Conservation (phyloP, 768 basidiomycete species). For the Boletus tylopilopsis region DNA sequence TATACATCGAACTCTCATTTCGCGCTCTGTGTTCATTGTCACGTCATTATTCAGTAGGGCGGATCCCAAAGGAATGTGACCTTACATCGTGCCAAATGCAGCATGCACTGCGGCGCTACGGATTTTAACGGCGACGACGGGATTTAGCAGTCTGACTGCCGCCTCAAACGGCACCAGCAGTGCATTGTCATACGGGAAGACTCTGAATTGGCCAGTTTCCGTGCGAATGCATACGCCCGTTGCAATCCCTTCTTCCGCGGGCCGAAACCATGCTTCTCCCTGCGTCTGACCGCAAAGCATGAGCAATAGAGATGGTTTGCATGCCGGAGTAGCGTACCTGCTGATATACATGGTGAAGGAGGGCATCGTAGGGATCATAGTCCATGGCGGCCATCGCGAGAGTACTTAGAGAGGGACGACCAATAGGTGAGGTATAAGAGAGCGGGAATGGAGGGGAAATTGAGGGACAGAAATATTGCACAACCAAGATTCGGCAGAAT, state of each 20-base stretch:
- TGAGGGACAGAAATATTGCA: background rate
- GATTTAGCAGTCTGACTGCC: conserved; percentile 70
- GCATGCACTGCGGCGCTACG: conserved; percentile 80
- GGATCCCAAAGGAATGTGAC: conserved; percentile 4
- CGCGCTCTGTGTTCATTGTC: conserved; percentile 38
- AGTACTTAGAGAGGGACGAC: background rate
- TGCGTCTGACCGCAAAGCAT: conserved; percentile 53
- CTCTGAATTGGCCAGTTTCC: conserved; percentile 62
- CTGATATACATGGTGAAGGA: conserved; percentile 76
- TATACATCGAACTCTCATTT: conserved; percentile 54
- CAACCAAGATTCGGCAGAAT: background rate
- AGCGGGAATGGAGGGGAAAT: background rate
- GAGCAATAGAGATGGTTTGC: background rate
- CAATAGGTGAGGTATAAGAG: conserved; percentile 11
- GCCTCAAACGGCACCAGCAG: conserved; percentile 75
- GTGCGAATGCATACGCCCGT: conserved; percentile 76
- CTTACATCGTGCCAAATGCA: conserved; percentile 65
- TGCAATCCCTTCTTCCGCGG: conserved; percentile 70
- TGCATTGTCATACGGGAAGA: conserved; percentile 80
- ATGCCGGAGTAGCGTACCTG: conserved; percentile 42
- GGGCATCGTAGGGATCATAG: conserved; percentile 77
- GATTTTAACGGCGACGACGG: conserved; percentile 78
- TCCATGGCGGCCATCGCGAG: conserved; percentile 44
- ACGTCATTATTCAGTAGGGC: background rate
- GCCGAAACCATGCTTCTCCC: conserved; percentile 82